phyloP scores from a whole-genome alignment of 2,329 filamentous ascomycete genomes.

The Colletotrichum sp. region DNA sequence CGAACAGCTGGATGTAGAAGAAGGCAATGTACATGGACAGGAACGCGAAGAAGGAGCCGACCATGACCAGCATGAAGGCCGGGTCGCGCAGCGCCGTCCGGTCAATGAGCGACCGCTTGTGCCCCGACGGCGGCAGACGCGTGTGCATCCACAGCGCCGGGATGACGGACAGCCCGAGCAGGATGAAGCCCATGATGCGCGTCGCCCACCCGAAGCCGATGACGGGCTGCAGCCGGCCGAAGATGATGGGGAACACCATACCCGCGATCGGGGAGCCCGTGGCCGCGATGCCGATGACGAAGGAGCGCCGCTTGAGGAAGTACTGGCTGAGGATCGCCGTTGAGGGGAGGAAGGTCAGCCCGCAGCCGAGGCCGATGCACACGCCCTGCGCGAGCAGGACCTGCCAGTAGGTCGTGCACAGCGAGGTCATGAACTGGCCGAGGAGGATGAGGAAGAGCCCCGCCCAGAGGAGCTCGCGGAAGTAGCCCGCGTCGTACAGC shows the following conservation, averaged over 20 bases:
- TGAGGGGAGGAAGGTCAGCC: constrained; percentile 37
- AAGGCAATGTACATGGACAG: constrained; percentile 53
- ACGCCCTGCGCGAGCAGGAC: constrained; percentile 42
- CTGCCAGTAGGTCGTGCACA: constrained; percentile 49
- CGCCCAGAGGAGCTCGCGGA: constrained; percentile 36
- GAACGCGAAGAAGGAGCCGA: constrained; percentile 44
- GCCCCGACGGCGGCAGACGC: constrained; percentile 33
- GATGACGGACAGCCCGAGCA: constrained; percentile 43
- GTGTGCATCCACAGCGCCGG: constrained; percentile 43
- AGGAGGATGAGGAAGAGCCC: constrained; percentile 41
- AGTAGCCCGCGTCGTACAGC: constrained; percentile 48
- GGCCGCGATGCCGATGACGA: constrained; percentile 35
- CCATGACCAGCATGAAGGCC: constrained; percentile 41
- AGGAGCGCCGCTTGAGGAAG: constrained; percentile 37
- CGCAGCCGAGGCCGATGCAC: constrained; percentile 42
- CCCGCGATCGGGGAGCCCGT: constrained; percentile 44
- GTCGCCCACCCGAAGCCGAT: constrained; percentile 62
- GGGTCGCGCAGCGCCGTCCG: constrained; percentile 38
- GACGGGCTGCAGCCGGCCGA: constrained; percentile 45
- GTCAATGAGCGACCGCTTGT: constrained; percentile 38
- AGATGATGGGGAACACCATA: constrained; percentile 43
- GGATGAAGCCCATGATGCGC: constrained; percentile 47
- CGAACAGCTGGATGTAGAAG: constrained; percentile 51
- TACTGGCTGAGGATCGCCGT: constrained; percentile 44
- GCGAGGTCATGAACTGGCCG: constrained; percentile 50